Evolutionary conservation across 208 protist species (phyloP).

Genomic region (Zelonia costaricensis): DNA sequence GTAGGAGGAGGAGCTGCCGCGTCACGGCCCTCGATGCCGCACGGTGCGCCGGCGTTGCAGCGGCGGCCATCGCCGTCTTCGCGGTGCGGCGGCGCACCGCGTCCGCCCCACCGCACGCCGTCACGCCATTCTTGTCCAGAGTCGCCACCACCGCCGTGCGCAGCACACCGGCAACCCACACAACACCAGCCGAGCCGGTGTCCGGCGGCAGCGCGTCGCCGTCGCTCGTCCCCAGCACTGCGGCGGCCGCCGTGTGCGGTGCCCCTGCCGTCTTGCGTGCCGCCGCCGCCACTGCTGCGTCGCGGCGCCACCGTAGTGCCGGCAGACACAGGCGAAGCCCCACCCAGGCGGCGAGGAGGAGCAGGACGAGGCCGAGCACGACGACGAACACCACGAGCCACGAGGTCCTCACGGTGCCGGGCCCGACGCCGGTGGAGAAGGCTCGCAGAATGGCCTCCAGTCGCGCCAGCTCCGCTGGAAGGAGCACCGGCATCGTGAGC

Average conservation of each 20-base stretch:
- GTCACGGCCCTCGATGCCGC: not conserved
- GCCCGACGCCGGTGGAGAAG: not conserved
- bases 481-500: conserved; percentile 6
- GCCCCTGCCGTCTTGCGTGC: too few species aligned
- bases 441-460: not conserved
- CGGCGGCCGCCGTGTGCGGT: too few species aligned
- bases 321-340: conserved; percentile 1
- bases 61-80: not conserved
- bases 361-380: conserved; percentile 1
- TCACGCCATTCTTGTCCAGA: conserved; percentile 24
- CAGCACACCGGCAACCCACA: conserved; percentile 12
- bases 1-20: conserved; percentile 21
- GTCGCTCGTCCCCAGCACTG: too few species aligned
- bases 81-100: not conserved
- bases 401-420: not conserved
- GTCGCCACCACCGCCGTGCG: conserved; percentile 15
- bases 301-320: not conserved
- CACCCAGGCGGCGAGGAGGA: not conserved
- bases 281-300: not conserved
- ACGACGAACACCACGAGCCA: conserved; percentile 1
- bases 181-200: not conserved
- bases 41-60: not conserved
- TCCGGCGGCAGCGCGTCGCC: too few species aligned
- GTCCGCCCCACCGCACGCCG: not conserved
- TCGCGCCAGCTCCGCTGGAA: conserved; percentile 7